phyloP scores from a whole-genome alignment of 306 rosid species.

The Heteromeles arbutifolia region DNA sequence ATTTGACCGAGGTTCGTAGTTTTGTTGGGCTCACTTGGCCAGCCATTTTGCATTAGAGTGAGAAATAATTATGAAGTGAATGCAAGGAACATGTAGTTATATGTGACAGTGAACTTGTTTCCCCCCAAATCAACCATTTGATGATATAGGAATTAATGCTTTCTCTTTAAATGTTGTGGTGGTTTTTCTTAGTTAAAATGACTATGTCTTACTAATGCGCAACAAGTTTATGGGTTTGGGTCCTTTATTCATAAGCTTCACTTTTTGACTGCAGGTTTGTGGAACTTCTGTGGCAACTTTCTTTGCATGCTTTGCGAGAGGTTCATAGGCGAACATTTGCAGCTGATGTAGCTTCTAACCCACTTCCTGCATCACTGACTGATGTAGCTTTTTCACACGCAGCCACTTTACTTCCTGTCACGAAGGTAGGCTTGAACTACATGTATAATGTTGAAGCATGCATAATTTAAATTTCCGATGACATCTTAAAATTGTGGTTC shows the following conservation, averaged over 20 bases:
- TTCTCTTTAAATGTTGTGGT: background rate
- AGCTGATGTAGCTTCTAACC: constrained; percentile 78
- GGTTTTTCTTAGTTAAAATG: background rate
- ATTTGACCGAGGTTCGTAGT: background rate
- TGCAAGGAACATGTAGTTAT: background rate
- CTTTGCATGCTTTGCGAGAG: constrained; percentile 96
- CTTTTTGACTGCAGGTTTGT: constrained; percentile 66
- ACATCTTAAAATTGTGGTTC: background rate
- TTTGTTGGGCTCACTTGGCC: background rate
- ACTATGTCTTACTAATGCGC: background rate
- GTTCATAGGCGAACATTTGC: constrained; percentile 91
- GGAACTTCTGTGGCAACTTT: constrained; percentile 98
- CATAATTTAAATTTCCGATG: background rate
- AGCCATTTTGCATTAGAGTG: background rate
- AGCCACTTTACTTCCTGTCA: constrained; percentile 94
- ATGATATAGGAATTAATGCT: background rate
- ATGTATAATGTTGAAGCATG: background rate
- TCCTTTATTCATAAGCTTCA: constrained; percentile 3
- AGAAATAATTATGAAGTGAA: background rate
- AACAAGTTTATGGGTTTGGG: background rate
- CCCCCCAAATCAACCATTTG: background rate
- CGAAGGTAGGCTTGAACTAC: constrained; percentile 50
- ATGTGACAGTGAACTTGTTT: background rate
- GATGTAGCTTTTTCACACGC: constrained; percentile 99
- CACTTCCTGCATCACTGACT: constrained; percentile 87